Evolutionary conservation across 2,329 filamentous ascomycete species (phyloP).

Genomic region (Aureobasidium sp.): DNA sequence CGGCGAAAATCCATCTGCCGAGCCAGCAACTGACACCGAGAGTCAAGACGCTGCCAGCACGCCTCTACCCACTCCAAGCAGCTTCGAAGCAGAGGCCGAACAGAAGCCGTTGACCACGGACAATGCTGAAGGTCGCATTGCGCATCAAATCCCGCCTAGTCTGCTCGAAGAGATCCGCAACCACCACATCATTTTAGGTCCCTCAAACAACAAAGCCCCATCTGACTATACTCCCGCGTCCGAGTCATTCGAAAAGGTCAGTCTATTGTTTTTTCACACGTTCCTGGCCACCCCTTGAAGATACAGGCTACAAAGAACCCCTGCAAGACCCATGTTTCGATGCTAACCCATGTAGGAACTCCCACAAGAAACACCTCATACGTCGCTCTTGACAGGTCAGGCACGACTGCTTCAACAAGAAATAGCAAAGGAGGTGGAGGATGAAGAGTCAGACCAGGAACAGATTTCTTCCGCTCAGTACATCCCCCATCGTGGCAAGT

Average conservation of each 20-base stretch:
- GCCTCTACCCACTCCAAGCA: neutral
- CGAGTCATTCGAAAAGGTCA: slow-evolving; percentile 3
- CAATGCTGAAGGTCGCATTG: slow-evolving; percentile 12
- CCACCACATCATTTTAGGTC: slow-evolving; percentile 31
- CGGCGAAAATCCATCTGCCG: neutral
- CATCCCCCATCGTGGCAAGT: slow-evolving; percentile 55
- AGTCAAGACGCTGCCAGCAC: neutral
- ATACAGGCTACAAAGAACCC: neutral
- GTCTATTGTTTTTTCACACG: neutral
- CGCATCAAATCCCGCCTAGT: slow-evolving; percentile 36
- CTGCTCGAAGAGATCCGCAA: slow-evolving; percentile 50
- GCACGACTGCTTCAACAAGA: slow-evolving; percentile 12
- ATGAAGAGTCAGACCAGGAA: slow-evolving; percentile 65
- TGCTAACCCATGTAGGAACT: neutral
- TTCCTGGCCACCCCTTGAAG: neutral
- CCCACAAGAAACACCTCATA: neutral
- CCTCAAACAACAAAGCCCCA: slow-evolving; percentile 4
- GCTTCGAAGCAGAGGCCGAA: slow-evolving; percentile 6
- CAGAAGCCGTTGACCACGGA: slow-evolving; percentile 1
- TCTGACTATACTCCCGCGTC: neutral
- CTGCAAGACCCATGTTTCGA: neutral
- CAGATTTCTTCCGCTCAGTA: slow-evolving; percentile 83
- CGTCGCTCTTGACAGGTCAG: slow-evolving; percentile 6
- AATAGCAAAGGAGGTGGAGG: slow-evolving; percentile 31
- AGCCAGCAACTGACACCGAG: neutral